These are phyloP conservation scores for Panaeolus cyanescens DNA, from an alignment of 768 basidiomycete genomes.

Conservation along the genomic window DNA sequence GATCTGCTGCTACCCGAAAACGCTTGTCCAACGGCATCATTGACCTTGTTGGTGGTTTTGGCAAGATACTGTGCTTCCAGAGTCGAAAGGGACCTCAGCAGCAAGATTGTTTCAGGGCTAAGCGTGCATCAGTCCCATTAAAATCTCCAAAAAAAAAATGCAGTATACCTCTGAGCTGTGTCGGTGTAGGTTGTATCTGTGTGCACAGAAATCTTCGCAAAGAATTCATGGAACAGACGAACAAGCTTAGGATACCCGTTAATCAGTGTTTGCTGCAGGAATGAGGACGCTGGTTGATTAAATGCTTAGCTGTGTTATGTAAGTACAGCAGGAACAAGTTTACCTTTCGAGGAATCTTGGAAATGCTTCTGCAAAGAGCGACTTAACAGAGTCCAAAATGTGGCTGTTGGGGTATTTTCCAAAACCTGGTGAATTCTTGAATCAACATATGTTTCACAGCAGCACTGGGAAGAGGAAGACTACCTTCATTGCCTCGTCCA, in stretches of 20 bases:
- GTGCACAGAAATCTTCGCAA: slow-evolving; percentile 91
- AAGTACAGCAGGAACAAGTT: slow-evolving; percentile 9
- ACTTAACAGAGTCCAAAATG: slow-evolving; percentile 87
- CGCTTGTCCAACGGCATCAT: slow-evolving; percentile 77
- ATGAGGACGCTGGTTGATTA: slow-evolving; percentile 71
- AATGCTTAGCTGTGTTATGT: background rate
- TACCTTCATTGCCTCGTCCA: slow-evolving; percentile 95
- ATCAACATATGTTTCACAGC: background rate
- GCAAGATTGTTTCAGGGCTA: slow-evolving; percentile 92
- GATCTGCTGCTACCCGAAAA: slow-evolving; percentile 70
- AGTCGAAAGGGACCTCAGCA: slow-evolving; percentile 78
- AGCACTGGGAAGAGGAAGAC: background rate
- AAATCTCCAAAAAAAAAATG: no score
- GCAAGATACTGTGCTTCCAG: slow-evolving; percentile 91
- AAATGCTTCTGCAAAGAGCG: slow-evolving; percentile 81
- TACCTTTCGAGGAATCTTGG: slow-evolving; percentile 81
- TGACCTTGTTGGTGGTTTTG: slow-evolving; percentile 80
- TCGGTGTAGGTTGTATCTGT: slow-evolving; percentile 92
- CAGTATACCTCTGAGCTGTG: slow-evolving; percentile 74
- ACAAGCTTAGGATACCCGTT: slow-evolving; percentile 85
- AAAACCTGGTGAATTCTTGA: slow-evolving; percentile 51
- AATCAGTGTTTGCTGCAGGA: slow-evolving; percentile 88
- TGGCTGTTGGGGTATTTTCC: slow-evolving; percentile 89
- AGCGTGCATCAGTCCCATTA: no score
- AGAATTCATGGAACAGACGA: slow-evolving; percentile 95